Base-by-base conservation (phyloP, 2,329 filamentous ascomycete species). In the Aureobasidium vineae region DNA sequence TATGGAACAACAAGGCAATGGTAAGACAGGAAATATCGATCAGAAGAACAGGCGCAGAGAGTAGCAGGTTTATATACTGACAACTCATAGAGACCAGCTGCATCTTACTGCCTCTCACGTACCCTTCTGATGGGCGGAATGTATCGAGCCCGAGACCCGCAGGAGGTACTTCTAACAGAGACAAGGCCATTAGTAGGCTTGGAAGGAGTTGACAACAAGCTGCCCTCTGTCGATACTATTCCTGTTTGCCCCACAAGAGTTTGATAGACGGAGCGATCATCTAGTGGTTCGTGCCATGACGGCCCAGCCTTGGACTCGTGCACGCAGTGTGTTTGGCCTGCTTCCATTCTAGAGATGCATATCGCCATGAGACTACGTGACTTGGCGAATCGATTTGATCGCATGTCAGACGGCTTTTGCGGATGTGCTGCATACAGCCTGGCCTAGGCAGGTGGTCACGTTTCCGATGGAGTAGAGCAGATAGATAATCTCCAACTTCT, bases 281-380 rank as follows among this genome's bases (percentile, higher is more conserved):
- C 36, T 16, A 36, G 60, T 53, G 60, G 60, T 53, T 63, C 49
- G 49, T 53, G 60, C 60, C 60, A 19, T 19, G 60, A 19, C 49
- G 40, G 47, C 60, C 60, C 33, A 63, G 60, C 26, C 60, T 63
- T 63, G 38, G 38, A 43, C 11, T 21, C 26, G 21, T 11, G 43
- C 23, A 23, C 66, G 45, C 31, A 26, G 21, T 26, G 19, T 31
- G 21, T 38, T 50, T 50, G 26, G 28, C 21, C n/a, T 50, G 33
- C n/a, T 33, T 26, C 7, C 16, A 33, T 36, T 5, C 21, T 13
- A 31, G 21, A 8, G 19, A 19, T 23, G 16, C 45, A 63, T 50
- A 21, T n/a, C 6, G 33, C 59, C 59, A 63, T 50, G 31, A 21
- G 16, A n/a, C 8, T 28, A 11, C n/a, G 8, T 19, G 15, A 16